Evolutionary conservation across 495 filamentous ascomycete genomes (phyloP).

Genomic region (Aspergillus nanangensis): DNA sequence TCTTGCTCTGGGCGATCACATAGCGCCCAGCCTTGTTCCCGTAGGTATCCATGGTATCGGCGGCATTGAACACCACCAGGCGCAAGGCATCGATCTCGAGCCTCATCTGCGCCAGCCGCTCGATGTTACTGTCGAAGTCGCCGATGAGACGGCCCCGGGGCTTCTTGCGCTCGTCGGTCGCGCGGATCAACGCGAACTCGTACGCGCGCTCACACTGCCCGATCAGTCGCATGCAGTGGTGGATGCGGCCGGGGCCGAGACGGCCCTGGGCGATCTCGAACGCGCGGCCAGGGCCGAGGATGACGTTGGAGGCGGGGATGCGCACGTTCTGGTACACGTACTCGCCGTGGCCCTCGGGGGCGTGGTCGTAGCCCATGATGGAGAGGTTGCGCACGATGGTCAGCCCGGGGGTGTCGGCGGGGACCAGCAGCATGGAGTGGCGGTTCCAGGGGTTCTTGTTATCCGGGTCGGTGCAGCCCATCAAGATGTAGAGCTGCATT

Average conservation of each 20-base stretch:
- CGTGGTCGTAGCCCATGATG: slow-evolving; percentile 9
- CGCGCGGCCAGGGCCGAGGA: slow-evolving; percentile 4
- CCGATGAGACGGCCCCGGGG: not conserved
- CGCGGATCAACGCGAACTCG: slow-evolving; percentile 4
- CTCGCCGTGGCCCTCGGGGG: slow-evolving; percentile 9
- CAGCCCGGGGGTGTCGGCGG: slow-evolving; percentile 7
- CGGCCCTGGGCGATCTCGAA: slow-evolving; percentile 12
- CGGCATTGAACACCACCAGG: slow-evolving; percentile 8
- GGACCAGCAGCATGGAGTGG: slow-evolving; percentile 6
- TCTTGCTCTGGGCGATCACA: slow-evolving; percentile 8
- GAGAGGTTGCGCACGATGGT: slow-evolving; percentile 6
- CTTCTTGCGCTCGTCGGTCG: slow-evolving; percentile 6
- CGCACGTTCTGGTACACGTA: slow-evolving; percentile 6
- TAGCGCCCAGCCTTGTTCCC: slow-evolving; percentile 1
- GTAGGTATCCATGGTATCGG: slow-evolving; percentile 3
- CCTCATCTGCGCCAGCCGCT: slow-evolving; percentile 7
- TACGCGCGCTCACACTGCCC: slow-evolving; percentile 5
- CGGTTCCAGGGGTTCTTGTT: not conserved
- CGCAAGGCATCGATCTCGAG: slow-evolving; percentile 6
- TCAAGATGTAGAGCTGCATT: slow-evolving; percentile 3
- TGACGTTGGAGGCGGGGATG: slow-evolving; percentile 3
- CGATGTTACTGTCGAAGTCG: slow-evolving; percentile 2
- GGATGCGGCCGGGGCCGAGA: slow-evolving; percentile 10
- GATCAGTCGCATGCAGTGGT: slow-evolving; percentile 12
- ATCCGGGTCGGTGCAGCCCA: slow-evolving; percentile 5